Evolutionary conservation across 257 asterid species (phyloP).

Genomic region (Osmanthus fragrans): DNA sequence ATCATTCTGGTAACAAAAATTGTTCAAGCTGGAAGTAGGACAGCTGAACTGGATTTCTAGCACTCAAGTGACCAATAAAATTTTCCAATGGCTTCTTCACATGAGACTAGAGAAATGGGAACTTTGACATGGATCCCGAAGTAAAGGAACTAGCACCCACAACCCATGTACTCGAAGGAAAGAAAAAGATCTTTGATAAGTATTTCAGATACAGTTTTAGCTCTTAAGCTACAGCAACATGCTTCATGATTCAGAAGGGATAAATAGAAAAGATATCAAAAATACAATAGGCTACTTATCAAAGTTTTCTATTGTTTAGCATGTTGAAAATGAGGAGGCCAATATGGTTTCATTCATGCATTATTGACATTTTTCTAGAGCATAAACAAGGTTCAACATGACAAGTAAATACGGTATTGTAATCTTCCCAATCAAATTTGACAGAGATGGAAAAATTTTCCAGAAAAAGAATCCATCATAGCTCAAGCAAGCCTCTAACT

Average conservation of each 20-base stretch:
- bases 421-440: background rate
- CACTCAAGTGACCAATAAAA: background rate
- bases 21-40: background rate
- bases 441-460: background rate
- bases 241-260: background rate
- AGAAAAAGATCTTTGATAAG: background rate
- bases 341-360: background rate
- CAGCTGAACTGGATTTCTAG: background rate
- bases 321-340: background rate
- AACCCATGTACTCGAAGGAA: background rate
- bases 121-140: slow-evolving; percentile 1
- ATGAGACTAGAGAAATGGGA: background rate
- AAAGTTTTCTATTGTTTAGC: background rate
- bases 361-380: background rate
- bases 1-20: background rate
- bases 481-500: background rate
- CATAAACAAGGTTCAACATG: background rate
- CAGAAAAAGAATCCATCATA: background rate
- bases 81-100: background rate
- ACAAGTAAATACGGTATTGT: background rate
- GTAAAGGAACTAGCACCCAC: background rate
- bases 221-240: background rate
- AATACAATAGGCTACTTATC: background rate
- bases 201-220: background rate
- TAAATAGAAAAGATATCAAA: background rate